A percentile compares a stretch with the other conserved stretches of the same genome.
These are phyloP conservation scores for Alternaria arbusti DNA, from an alignment of 2,329 filamentous ascomycete genomes.

Conservation along the genomic window DNA sequence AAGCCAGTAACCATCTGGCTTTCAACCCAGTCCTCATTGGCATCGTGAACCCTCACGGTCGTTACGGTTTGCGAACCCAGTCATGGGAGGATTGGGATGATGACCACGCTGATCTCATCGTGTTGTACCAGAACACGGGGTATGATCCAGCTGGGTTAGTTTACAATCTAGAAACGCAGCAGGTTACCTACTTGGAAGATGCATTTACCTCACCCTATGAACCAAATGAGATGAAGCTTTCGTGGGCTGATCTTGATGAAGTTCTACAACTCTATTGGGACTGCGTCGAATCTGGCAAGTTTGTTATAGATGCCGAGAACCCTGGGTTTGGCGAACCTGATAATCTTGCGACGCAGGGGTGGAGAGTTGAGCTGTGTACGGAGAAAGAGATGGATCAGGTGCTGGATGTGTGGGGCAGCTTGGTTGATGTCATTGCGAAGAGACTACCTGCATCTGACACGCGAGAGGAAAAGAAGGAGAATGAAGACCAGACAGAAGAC, in stretches of 20 bases:
- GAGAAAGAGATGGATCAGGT: neutral
- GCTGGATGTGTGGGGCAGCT: neutral
- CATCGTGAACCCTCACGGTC: neutral
- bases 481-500: neutral
- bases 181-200: neutral
- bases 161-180: neutral
- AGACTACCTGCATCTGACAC: neutral
- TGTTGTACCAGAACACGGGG: neutral
- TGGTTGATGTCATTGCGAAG: neutral
- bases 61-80: neutral
- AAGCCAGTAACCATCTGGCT: neutral
- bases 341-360: neutral
- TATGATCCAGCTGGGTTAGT: neutral
- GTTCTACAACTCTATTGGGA: neutral
- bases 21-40: neutral
- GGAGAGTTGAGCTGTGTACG: neutral
- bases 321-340: neutral
- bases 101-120: neutral
- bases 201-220: neutral
- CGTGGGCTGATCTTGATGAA: neutral
- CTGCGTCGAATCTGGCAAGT: neutral
- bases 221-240: neutral
- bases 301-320: neutral
- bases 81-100: neutral
- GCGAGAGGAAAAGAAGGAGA: neutral